A percentile compares a stretch with the other conserved stretches of the same genome.
Evolutionary conservation across 2,329 filamentous ascomycete genomes (phyloP).

Genomic region (Colletotrichum paranaense): DNA sequence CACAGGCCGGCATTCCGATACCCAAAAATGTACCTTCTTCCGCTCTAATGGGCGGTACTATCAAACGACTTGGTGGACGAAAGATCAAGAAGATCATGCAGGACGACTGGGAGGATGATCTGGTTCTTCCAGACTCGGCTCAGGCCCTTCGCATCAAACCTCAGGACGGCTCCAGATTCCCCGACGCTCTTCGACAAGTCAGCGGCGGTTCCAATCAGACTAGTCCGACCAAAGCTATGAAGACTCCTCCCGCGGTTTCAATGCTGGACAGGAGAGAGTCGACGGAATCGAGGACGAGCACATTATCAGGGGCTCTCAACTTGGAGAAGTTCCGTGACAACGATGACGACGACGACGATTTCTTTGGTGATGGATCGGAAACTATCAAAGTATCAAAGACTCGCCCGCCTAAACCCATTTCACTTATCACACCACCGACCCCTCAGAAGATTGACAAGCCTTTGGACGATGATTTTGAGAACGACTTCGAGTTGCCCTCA

Average conservation of each 20-base stretch:
- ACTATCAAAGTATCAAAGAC: slow-evolving; percentile 77
- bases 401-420: slow-evolving; percentile 61
- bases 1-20: slow-evolving; percentile 90
- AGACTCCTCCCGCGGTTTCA: slow-evolving; percentile 45
- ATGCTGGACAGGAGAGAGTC: slow-evolving; percentile 43
- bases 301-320: slow-evolving; percentile 60
- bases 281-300: slow-evolving; percentile 45
- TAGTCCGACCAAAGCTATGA: slow-evolving; percentile 61
- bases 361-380: slow-evolving; percentile 71
- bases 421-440: slow-evolving; percentile 67
- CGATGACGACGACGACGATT: slow-evolving; percentile 68
- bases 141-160: slow-evolving; percentile 74
- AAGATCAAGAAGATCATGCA: slow-evolving; percentile 79
- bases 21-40: slow-evolving; percentile 88
- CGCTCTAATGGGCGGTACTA: slow-evolving; percentile 90
- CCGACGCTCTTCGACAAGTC: slow-evolving; percentile 76
- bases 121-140: slow-evolving; percentile 73
- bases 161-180: slow-evolving; percentile 70
- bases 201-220: slow-evolving; percentile 64
- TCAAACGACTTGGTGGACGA: slow-evolving; percentile 85
- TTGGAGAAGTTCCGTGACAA: slow-evolving; percentile 74
- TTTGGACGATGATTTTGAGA: slow-evolving; percentile 75
- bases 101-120: slow-evolving; percentile 85
- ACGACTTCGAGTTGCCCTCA: slow-evolving; percentile 77
- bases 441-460: slow-evolving; percentile 56